Base-by-base conservation (phyloP, 2,329 filamentous ascomycete genomes). In the Rutstroemia sp. region DNA sequence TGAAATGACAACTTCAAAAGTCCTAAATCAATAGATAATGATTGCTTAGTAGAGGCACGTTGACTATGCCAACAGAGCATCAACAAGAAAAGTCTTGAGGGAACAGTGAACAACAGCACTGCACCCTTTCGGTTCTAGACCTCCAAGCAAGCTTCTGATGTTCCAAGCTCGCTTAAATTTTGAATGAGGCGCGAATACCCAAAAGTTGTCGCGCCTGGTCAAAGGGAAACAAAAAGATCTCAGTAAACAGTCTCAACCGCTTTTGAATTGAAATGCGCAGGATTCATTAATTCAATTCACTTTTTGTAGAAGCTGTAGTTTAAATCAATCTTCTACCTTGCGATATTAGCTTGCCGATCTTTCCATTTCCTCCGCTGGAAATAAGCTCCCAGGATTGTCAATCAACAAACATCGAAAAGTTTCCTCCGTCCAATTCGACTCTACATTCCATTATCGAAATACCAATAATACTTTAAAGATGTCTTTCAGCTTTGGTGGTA, bases 401-500 rank as follows among this genome's bases (percentile, higher is more conserved):
- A 39, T 48, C 34, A 54, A 39, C 27, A 30, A 40, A 16, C 30
- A 54, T 40, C 21, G 51, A 54, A 54, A 54, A 54, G 36, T 30
- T 47, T 53, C 42, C 46, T 30, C 27, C 17, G 19, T 21, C 47
- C 51, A 34, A 54, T 48, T 48, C 51, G 30, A 30, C 38, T 48
- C 25, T 34, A 21, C 19, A n/a, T 50, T 47, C 45, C 19, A 30
- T 47, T 17, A 48, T 39, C 27, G 30, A 19, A 54, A 48, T 40
- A 54, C 51, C 23, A 23, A 23, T 23, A 23, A 23, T 23, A 23
- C 5, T 56, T 30, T 47, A 71, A 53, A 56, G 17, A 51, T 54
- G 36, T 42, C 72, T 34, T 68, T 71, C 54, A 65, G 38, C 57
- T 73, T 74, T 58, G 69, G 70, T 45, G 45, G 27, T 49, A 39